A percentile compares a stretch with the other conserved stretches of the same genome.
These are phyloP conservation scores for Teratosphaeria viscida DNA, from an alignment of 2,329 filamentous ascomycete genomes.

Conservation along the genomic window DNA sequence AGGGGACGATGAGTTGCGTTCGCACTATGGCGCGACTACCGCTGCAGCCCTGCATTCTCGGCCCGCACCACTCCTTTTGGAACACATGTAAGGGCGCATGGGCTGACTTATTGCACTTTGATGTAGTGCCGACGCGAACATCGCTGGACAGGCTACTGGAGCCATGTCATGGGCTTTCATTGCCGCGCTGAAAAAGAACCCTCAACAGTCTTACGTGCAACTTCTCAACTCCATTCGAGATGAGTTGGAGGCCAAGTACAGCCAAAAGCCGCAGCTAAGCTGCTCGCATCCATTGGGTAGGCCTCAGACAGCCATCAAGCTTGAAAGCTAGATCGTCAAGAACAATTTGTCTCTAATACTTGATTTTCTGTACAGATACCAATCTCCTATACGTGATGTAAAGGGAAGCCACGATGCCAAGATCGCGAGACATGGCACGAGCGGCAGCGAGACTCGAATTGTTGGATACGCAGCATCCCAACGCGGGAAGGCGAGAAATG, in stretches of 20 bases:
- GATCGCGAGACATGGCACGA: not conserved
- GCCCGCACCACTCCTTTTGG: not conserved
- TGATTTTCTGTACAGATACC: conserved; percentile 22
- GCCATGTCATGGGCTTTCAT: conserved; percentile 99
- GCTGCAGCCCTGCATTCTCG: not conserved
- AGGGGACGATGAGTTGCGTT: conserved; percentile 24
- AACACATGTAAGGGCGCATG: not conserved
- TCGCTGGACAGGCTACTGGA: conserved; percentile 79
- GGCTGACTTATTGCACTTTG: conserved; percentile 8
- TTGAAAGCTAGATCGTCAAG: not conserved
- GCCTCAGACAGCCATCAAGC: conserved; percentile 23
- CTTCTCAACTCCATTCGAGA: conserved; percentile 92
- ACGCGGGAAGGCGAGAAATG: not conserved
- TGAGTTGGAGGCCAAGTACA: conserved; percentile 74
- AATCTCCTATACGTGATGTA: conserved; percentile 38
- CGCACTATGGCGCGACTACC: conserved; percentile 7
- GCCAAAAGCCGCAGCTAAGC: conserved; percentile 90
- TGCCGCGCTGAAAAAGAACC: conserved; percentile 78
- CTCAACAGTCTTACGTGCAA: conserved; percentile 91
- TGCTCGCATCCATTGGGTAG: conserved; percentile 91
- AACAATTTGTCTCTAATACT: not conserved
- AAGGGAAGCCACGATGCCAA: not conserved
- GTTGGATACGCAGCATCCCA: not conserved
- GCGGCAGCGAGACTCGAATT: not conserved
- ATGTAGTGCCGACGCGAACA: conserved; percentile 74